These are phyloP conservation scores for Phytophthora constricta DNA, from an alignment of 352 stramenopile species.

Conservation along the genomic window DNA sequence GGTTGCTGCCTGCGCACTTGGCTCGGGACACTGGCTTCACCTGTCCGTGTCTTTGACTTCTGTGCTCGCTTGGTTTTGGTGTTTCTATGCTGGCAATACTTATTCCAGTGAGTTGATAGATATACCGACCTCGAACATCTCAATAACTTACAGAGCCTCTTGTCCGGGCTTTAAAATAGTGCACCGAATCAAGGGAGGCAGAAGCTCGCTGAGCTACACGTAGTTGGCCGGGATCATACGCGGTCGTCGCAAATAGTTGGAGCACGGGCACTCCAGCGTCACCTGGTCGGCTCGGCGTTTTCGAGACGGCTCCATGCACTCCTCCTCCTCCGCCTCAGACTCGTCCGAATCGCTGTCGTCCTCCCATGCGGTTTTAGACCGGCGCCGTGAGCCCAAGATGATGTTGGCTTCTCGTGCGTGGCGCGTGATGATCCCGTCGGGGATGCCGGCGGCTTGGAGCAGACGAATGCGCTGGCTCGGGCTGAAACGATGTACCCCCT, in stretches of 20 bases:
- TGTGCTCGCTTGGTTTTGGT: too few relatives aligned
- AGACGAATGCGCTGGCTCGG: slow-evolving; percentile 62
- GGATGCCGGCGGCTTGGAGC: slow-evolving; percentile 59
- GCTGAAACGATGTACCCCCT: slow-evolving; percentile 72
- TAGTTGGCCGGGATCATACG: slow-evolving; percentile 80
- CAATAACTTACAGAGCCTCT: slow-evolving; percentile 44
- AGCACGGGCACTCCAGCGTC: slow-evolving; percentile 52
- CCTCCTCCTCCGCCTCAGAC: slow-evolving; percentile 17
- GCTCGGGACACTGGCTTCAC: too few relatives aligned
- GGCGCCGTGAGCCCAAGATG: slow-evolving; percentile 63
- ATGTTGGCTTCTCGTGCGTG: slow-evolving; percentile 73
- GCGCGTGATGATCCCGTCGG: slow-evolving; percentile 71
- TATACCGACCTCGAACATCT: slow-evolving; percentile 53
- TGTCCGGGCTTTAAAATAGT: slow-evolving; percentile 13
- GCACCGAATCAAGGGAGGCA: slow-evolving; percentile 14
- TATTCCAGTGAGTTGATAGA: too few relatives aligned
- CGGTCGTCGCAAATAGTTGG: slow-evolving; percentile 53
- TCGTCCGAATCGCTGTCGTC: slow-evolving; percentile 24
- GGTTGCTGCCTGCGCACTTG: too few relatives aligned
- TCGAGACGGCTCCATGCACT: slow-evolving; percentile 14
- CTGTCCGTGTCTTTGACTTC: too few relatives aligned
- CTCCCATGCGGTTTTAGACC: slow-evolving; percentile 34
- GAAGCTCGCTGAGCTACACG: too few relatives aligned
- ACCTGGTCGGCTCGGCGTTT: slow-evolving; percentile 59
- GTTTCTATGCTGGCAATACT: too few relatives aligned